These are phyloP conservation scores for Alloascoidea africana DNA, from an alignment of 805 yeast species.

Conservation along the genomic window DNA sequence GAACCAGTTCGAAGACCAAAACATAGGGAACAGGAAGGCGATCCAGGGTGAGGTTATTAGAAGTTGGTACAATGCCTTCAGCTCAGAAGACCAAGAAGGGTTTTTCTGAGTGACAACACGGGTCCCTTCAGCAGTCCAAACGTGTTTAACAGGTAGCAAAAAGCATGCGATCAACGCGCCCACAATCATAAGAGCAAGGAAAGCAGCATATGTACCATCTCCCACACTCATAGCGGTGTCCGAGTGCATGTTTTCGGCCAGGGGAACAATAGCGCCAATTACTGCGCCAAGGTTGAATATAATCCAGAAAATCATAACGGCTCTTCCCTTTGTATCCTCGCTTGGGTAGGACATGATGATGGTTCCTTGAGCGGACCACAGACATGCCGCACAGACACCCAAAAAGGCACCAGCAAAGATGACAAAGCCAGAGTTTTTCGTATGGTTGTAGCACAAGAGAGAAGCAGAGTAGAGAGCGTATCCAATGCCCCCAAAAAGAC, in stretches of 20 bases:
- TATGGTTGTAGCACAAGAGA: constrained; percentile 23
- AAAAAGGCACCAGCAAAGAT: constrained; percentile 42
- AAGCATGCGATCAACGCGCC: constrained; percentile 30
- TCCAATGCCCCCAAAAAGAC: constrained; percentile 4
- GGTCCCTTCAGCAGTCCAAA: constrained; percentile 33
- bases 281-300: constrained; percentile 50
- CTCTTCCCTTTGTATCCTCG: constrained; percentile 35
- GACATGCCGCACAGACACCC: constrained; percentile 37
- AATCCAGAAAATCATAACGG: constrained; percentile 41
- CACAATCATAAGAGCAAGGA: constrained; percentile 31
- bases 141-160: constrained; percentile 33
- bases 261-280: constrained; percentile 42
- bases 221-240: constrained; percentile 18
- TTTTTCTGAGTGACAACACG: constrained; percentile 27
- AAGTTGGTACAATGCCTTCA: constrained; percentile 23
- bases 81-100: constrained; percentile 31
- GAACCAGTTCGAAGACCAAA: constrained; percentile 51
- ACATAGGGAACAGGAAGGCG: constrained; percentile 40
- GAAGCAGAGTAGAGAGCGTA: constrained; percentile 5
- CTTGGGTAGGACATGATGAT: constrained; percentile 43
- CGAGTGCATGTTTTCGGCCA: constrained; percentile 30
- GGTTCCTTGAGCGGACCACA: constrained; percentile 48
- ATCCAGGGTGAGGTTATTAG: constrained; percentile 28
- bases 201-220: constrained; percentile 39
- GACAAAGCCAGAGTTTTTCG: constrained; percentile 31